phyloP scores from a whole-genome alignment of 2,329 filamentous ascomycete species.

The Seiridium unicorne region DNA sequence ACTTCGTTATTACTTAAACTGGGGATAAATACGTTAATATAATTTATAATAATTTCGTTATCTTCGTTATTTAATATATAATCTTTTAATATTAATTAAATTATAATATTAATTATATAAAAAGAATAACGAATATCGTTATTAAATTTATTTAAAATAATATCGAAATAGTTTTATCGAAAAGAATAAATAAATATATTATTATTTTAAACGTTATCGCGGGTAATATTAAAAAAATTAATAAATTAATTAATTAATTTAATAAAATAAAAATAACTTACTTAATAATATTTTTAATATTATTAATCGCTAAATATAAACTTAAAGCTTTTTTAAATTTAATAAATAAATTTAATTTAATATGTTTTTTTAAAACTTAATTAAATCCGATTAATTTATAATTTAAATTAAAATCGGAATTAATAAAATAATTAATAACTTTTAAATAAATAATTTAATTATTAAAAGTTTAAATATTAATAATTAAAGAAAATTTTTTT shows the following conservation, averaged over 20 bases:
- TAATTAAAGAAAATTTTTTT: neutral
- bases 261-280: slow-evolving; percentile 2
- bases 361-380: neutral
- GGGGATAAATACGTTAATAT: no score
- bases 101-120: neutral
- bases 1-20: no score
- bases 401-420: neutral
- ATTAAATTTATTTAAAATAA: neutral
- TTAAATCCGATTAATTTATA: neutral
- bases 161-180: neutral
- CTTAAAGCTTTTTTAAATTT: neutral
- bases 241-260: neutral
- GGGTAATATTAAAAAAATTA: neutral
- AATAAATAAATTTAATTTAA: neutral
- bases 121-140: neutral
- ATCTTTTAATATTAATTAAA: neutral
- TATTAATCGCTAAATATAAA: neutral
- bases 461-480: neutral
- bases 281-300: neutral
- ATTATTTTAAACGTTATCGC: neutral
- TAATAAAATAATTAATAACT: neutral
- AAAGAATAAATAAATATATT: neutral
- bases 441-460: neutral
- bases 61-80: neutral
- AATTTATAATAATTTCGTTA: neutral